Evolutionary conservation across 1,284 basidiomycete genomes (phyloP), one percentile per base, ranked within the genome.

Genomic region (Rhodotorula sp.): DNA sequence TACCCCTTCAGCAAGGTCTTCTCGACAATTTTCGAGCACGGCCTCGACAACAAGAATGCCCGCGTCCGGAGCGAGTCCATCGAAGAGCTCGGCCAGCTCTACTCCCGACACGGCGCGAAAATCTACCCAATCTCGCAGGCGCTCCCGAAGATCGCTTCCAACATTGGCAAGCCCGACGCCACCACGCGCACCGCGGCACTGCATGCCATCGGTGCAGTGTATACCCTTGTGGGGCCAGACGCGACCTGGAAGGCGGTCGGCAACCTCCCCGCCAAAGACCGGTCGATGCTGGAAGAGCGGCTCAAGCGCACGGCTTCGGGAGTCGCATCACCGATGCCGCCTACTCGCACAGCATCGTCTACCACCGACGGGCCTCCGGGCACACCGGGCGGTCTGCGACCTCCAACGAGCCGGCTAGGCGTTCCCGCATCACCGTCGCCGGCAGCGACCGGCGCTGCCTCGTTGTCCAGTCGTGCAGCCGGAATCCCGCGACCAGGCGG

Each of bases 1-100:
- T 95, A 91, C 79, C 89, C 93, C 4, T 94, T 91, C 76, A 95
- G 92, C 79, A 88, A 93, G 67, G 84, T 99, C 30, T 93, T 98
- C 78, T 89, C 91, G 77, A 80, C 93, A 17, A 83, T 96, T 6
- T 85, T 95, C 17, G 91, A 95, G 59, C 86, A 93, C 78, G 94
- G 94, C 12, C 82, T 93, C 54, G 89, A 88, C 78, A 89, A 90
- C 8, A 95, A 95, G 81, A 91, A 94, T 22, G 89, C 93, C 1
- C 93, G 95, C 79, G 90, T 91, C 12, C 87, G 94, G 26, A 89
- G 93, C 79, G 91, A 93, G 33, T 85, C 89, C 46, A 82, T 95
- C 60, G 91, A 92, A 73, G 93, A 95, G 79, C 83, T 95, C 65
- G 89, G 86, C 8, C 84, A 84, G 62, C 83, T 96, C 51, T 82